Base-by-base conservation (phyloP, 2,329 filamentous ascomycete genomes). In the Ophiostoma angusticollis region DNA sequence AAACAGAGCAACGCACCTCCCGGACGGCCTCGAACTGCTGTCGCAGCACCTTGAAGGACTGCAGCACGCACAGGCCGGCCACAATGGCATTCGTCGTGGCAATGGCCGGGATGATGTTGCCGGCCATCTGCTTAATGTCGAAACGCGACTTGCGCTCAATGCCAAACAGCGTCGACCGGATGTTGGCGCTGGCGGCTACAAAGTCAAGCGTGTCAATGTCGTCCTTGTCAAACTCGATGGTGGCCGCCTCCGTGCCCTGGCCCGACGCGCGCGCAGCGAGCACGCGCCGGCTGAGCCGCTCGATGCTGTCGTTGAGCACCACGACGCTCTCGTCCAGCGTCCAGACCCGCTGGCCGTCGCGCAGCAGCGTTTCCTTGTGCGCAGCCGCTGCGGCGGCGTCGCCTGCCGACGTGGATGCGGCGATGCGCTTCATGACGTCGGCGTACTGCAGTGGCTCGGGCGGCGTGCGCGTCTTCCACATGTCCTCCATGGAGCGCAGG, bases 61-160 rank as follows among this genome's bases (percentile, higher is more conserved):
- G 81, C 19, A 98, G 64, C 6, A 96, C 86, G 54, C 87, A 96
- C 9, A 98, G 70, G 11, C 85, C 82, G 13, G 91, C 91, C 2
- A 91, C 89, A 57, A 96, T 93, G 13, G 91, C 91, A 57, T 98
- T 98, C 0, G 91, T 96, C 0, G 91, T 98, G 5, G 91, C 91
- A 54, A 98, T 98, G 2, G 91, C 91, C 1, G 91, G 91, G 45
- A 98, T 98, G 52, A 98, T 98, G 56, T 98, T 98, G 39, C 91
- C 91, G 4, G 91, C 91, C 89, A 96, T 98, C 61, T 98, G 83
- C 63, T 98, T 98, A 52, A 91, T 87, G 54, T 96, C 87, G 54
- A 96, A 98, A 43, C 93, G 85, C 17, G 86, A 93, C 57, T 85
- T 89, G 5, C 68, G 63, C 39, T 89, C 82, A 42, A 98, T 94